These are phyloP conservation scores for Erigeron canadensis DNA, from an alignment of 129 eudicot species.

Conservation along the genomic window DNA sequence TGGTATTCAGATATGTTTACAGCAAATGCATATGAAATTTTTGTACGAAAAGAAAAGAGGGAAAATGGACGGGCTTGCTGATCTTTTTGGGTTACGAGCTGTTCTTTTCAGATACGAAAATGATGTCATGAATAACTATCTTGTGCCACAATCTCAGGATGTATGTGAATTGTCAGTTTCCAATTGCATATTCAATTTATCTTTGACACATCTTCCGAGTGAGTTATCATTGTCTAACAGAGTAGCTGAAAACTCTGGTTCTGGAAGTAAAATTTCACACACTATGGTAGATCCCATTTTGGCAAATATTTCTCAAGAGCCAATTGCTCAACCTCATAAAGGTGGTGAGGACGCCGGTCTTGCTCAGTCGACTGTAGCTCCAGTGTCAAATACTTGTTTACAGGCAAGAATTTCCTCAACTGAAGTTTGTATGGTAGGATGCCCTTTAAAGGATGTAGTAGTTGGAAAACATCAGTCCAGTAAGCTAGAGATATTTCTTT, in stretches of 20 bases:
- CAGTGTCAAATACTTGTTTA: conserved; percentile 38
- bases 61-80: conserved; percentile 42
- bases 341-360: conserved; percentile 1
- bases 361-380: conserved; percentile 16
- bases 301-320: conserved; percentile 32
- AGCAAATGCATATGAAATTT: conserved; percentile 27
- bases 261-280: conserved; percentile 28
- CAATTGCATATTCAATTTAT: conserved; percentile 39
- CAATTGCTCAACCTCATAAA: conserved; percentile 16
- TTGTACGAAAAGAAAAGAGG: conserved; percentile 39
- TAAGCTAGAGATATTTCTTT: conserved; percentile 50
- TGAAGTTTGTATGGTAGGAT: conserved; percentile 55
- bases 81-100: conserved; percentile 45
- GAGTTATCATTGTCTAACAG: conserved; percentile 16
- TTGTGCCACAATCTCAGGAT: conserved; percentile 33
- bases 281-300: conserved; percentile 25
- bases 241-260: conserved; percentile 36
- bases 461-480: conserved; percentile 41
- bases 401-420: conserved; percentile 35
- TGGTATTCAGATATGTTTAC: conserved; percentile 59
- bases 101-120: conserved; percentile 40
- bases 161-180: conserved; percentile 64
- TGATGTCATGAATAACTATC: conserved; percentile 36
- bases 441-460: conserved; percentile 52
- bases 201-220: conserved; percentile 39